A percentile compares a stretch with the other conserved stretches of the same genome.
Conservation (phyloP, 1,284 basidiomycete species). For the Cryptococcus sp. region DNA sequence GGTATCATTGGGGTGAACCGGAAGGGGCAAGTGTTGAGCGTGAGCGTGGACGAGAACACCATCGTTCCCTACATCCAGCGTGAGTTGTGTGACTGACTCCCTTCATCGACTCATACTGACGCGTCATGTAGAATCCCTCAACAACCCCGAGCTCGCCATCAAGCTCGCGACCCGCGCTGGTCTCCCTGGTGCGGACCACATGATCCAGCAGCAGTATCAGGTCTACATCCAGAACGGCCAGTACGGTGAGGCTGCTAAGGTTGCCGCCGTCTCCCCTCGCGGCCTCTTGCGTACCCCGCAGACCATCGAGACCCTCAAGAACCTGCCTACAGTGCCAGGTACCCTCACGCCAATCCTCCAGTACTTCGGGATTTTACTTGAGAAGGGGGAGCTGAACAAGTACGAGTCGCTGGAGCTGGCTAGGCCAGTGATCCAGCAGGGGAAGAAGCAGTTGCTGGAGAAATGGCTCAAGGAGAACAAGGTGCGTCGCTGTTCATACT, state of each 20-base stretch:
- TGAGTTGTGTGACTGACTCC: constrained; percentile 23
- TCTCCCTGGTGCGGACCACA: constrained; percentile 94
- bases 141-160: constrained; percentile 97
- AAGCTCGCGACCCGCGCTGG: constrained; percentile 97
- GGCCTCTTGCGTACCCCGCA: constrained; percentile 93
- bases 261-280: constrained; percentile 95
- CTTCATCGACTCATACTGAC: constrained; percentile 23
- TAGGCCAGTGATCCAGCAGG: constrained; percentile 92
- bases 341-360: constrained; percentile 95
- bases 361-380: constrained; percentile 96
- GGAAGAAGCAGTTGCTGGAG: constrained; percentile 94
- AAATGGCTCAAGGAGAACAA: constrained; percentile 99
- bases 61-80: constrained; percentile 90
- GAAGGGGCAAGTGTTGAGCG: constrained; percentile 97
- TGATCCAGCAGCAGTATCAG: constrained; percentile 95
- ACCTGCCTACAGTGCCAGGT: constrained; percentile 83
- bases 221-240: constrained; percentile 86
- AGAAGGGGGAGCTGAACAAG: constrained; percentile 97
- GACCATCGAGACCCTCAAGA: constrained; percentile 98
- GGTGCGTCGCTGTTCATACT: too few relatives aligned
- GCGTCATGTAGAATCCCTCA: constrained; percentile 63
- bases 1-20: constrained; percentile 99
- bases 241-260: constrained; percentile 94
- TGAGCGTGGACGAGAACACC: constrained; percentile 94
- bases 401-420: constrained; percentile 95